Conservation (phyloP, 495 filamentous ascomycete species). For the Rostrohypoxylon terebratum region DNA sequence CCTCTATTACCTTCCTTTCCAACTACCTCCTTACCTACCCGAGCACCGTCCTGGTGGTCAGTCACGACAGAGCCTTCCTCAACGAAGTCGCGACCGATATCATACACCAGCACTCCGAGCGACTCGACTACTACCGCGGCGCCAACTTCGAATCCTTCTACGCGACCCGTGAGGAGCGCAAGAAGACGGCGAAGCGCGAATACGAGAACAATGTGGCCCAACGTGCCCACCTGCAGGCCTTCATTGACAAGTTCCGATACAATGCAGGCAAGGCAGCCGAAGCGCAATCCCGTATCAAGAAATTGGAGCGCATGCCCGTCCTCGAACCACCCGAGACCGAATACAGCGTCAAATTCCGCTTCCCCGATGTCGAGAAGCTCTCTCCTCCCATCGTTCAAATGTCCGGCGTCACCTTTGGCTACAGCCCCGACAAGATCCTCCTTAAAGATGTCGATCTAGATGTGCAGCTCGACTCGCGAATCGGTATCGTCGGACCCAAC, state of each 20-base stretch:
- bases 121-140: conserved; percentile 98
- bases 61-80: conserved; percentile 98
- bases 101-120: conserved; percentile 96
- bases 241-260: conserved; percentile 99
- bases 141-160: conserved; percentile 99
- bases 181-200: conserved; percentile 95
- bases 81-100: conserved; percentile 99
- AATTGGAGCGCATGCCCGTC: conserved; percentile 95
- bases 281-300: conserved; percentile 98
- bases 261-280: conserved; percentile 99
- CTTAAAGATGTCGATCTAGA: conserved; percentile 90
- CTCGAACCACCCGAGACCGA: conserved; percentile 91
- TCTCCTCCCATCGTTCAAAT: conserved; percentile 99
- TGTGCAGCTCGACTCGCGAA: conserved; percentile 97
- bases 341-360: conserved; percentile 97
- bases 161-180: conserved; percentile 94
- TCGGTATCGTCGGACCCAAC: conserved; percentile 98
- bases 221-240: conserved; percentile 88
- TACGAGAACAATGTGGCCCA: conserved; percentile 99
- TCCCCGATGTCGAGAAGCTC: conserved; percentile 97
- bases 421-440: conserved; percentile 81
- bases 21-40: conserved; percentile 96
- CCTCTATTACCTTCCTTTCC: conserved; percentile 98
- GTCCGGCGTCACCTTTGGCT: conserved; percentile 91
- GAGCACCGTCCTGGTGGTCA: conserved; percentile 95